Evolutionary conservation across 306 rosid genomes (phyloP).

Genomic region (Cotoneaster glaucophyllus): DNA sequence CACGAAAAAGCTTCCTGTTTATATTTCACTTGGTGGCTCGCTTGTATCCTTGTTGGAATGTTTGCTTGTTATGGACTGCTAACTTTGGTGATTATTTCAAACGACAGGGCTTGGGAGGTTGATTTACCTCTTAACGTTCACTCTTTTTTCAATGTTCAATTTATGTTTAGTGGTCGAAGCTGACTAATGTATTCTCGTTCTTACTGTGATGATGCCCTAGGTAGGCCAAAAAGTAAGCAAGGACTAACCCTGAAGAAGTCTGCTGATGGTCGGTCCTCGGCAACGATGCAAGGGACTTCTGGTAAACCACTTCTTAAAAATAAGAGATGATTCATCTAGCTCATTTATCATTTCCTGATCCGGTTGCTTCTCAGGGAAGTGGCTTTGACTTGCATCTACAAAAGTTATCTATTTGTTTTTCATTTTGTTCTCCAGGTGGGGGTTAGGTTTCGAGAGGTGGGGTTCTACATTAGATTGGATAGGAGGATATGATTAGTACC

Average conservation of each 20-base stretch:
- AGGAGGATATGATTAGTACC: background rate
- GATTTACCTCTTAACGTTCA: background rate
- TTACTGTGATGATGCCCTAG: constrained; percentile 26
- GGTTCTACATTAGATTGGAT: background rate
- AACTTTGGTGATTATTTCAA: background rate
- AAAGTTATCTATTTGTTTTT: no score
- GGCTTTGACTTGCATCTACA: background rate
- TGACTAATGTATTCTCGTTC: background rate
- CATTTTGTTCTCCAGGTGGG: no score
- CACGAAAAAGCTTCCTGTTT: no score
- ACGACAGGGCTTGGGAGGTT: background rate
- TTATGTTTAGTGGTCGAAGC: background rate
- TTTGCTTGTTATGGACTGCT: background rate
- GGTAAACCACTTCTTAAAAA: constrained; percentile 18
- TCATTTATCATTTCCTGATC: background rate
- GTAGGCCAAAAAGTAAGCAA: constrained; percentile 58
- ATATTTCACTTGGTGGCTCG: background rate
- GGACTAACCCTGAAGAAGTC: constrained; percentile 44
- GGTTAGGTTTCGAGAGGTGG: background rate
- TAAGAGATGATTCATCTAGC: constrained; percentile 9
- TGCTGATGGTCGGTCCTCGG: constrained; percentile 18
- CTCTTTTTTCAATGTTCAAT: background rate
- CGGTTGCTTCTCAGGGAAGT: background rate
- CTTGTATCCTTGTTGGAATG: background rate
- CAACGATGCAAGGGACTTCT: constrained; percentile 24